Base-by-base conservation (phyloP, 768 basidiomycete species). In the Myochromella boudieri region DNA sequence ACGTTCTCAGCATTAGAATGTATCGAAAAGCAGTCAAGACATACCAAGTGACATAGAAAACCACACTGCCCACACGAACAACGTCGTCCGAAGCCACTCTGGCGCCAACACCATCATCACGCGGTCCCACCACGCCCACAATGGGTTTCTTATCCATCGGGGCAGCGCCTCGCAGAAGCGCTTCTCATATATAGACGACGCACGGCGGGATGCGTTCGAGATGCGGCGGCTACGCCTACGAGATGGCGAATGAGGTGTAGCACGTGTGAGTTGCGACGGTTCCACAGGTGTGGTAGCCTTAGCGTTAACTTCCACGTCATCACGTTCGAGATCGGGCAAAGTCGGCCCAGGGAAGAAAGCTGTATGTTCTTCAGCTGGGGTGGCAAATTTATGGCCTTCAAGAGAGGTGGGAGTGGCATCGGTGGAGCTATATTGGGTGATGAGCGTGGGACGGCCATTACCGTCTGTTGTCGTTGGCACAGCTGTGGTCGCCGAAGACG, bases 61-160 rank as follows among this genome's bases (percentile, higher is more conserved):
- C 93, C 93, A 95, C 7, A 74, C 67, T 0, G 65, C 70, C 91
- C 92, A 95, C 17, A 94, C 81, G 27, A 93, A 68, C 48, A 91
- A 10, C 17, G 91, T 92, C 43, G 85, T 91, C 52, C 72, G 69
- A 37, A 80, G 58, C 91, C 91, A 92, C 59, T 89, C 81, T 0
- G 86, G 85, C 20, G 76, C 66, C 14, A 95, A 69, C 17, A 95
- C 83, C 74, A 84, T 77, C 55, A 68, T 67, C 17, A 94, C 68
- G 10, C 87, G 76, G 49, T 79, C 78, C 53, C 80, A 64, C 85
- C 87, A 93, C 14, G 80, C 85, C 47, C 70, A 67, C n/a, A 87
- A 39, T 1, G 88, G 85, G 25, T 69, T 71, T 37, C 76, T 70
- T 29, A 87, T 54, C 71, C 73, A 77, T 36, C 75, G 65, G 8